Evolutionary conservation across 352 stramenopile genomes (phyloP).

Genomic region (Hyaloperonospora brassicae): DNA sequence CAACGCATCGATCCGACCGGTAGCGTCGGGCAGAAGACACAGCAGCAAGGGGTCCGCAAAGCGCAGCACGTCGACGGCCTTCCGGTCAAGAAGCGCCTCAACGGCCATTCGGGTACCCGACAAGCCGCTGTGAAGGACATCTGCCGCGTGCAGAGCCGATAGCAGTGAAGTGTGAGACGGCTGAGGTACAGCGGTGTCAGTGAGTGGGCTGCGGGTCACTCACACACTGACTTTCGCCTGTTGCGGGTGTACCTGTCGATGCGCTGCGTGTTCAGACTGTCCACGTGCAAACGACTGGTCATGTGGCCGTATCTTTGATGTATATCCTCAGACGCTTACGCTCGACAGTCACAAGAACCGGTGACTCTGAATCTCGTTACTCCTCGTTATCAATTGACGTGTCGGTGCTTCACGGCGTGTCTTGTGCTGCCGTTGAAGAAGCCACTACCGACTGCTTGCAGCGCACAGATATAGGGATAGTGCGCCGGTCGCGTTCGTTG

Average conservation of each 20-base stretch:
- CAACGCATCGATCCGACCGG: constrained; percentile 6
- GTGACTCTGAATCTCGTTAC: too few relatives aligned
- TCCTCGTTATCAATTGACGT: too few relatives aligned
- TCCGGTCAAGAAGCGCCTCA: constrained; percentile 12
- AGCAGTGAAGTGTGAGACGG: constrained; percentile 12
- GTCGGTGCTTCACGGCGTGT: too few relatives aligned
- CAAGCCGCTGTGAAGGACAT: constrained; percentile 10
- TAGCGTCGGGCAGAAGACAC: constrained; percentile 13
- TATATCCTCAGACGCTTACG: too few relatives aligned
- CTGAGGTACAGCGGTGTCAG: constrained; percentile 20
- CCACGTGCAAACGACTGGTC: constrained; percentile 14
- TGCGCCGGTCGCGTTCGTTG: constrained; percentile 22
- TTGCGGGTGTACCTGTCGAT: neutral
- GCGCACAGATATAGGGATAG: too few relatives aligned
- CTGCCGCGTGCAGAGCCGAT: constrained; percentile 1
- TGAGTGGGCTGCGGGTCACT: too few relatives aligned
- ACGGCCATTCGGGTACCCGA: constrained; percentile 11
- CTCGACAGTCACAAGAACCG: too few relatives aligned
- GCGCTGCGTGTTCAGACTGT: constrained; percentile 9
- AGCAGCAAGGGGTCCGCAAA: constrained; percentile 18
- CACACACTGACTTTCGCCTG: constrained; percentile 14
- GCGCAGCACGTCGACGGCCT: constrained; percentile 9
- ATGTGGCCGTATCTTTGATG: constrained; percentile 11
- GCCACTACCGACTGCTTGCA: too few relatives aligned
- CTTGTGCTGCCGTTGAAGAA: too few relatives aligned